A percentile compares a stretch with the other conserved stretches of the same genome.
Evolutionary conservation across 2,329 filamentous ascomycete genomes (phyloP).

Genomic region (Clonostachys rhizophaga): DNA sequence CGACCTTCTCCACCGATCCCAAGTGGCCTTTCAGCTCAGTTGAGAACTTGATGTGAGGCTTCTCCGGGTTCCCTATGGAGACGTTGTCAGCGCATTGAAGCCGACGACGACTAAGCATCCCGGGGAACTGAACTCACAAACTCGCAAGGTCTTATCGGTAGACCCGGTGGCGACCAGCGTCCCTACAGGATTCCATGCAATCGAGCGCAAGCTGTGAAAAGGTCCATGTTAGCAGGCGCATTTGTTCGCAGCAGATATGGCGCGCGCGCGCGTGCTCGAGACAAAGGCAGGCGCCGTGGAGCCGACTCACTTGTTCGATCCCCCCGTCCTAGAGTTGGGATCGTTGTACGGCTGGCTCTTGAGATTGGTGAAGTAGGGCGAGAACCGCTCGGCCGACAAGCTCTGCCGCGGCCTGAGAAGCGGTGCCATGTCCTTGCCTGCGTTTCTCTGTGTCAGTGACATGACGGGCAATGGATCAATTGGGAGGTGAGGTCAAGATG

Average conservation of each 20-base stretch:
- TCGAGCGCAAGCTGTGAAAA: conserved; percentile 60
- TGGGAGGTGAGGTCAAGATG: no score
- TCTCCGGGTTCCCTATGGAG: conserved; percentile 66
- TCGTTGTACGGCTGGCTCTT: conserved; percentile 71
- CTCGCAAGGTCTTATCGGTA: conserved; percentile 63
- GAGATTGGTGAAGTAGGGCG: conserved; percentile 59
- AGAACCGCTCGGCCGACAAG: conserved; percentile 67
- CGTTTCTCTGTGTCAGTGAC: neutral
- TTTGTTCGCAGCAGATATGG: neutral
- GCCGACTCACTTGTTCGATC: conserved; percentile 11
- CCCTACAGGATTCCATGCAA: conserved; percentile 87
- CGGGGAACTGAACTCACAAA: conserved; percentile 48
- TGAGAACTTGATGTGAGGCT: conserved; percentile 66
- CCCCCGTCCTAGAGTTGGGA: conserved; percentile 24
- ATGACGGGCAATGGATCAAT: no score
- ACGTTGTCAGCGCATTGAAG: neutral
- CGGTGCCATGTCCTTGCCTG: conserved; percentile 26
- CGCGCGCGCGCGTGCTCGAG: no score
- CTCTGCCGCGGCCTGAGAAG: conserved; percentile 42
- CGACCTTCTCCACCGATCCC: conserved; percentile 66
- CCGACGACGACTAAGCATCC: neutral
- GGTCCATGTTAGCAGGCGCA: neutral
- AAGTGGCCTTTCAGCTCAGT: conserved; percentile 69
- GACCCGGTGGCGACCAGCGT: conserved; percentile 80
- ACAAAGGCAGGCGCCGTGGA: neutral